Conservation (phyloP, 2,329 filamentous ascomycete species). For the Ophiocordyceps camponoti-floridani region DNA sequence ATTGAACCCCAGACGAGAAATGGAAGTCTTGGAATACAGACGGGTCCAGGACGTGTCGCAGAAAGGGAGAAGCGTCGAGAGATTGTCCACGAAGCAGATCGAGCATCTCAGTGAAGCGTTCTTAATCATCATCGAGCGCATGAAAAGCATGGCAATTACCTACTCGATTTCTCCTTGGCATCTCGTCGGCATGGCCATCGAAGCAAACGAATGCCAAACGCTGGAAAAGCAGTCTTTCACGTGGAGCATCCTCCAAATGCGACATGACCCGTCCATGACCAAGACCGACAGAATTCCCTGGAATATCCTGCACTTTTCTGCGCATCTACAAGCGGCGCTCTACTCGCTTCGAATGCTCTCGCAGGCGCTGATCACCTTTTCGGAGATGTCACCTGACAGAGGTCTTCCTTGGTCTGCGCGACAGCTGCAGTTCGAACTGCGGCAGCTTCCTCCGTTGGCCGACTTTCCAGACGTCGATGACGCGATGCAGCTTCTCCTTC, state of each 20-base stretch:
- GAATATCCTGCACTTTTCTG: constrained; percentile 41
- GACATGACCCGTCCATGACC: not conserved
- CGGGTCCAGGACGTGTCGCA: constrained; percentile 13
- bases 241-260: constrained; percentile 7
- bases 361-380: constrained; percentile 11
- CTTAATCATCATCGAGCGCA: constrained; percentile 4
- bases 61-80: constrained; percentile 9
- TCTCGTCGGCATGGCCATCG: constrained; percentile 10
- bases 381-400: not conserved
- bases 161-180: constrained; percentile 7
- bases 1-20: constrained; percentile 4
- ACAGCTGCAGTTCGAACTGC: constrained; percentile 7
- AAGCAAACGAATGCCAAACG: constrained; percentile 12
- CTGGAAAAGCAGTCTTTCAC: constrained; percentile 10
- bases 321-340: constrained; percentile 39
- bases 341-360: constrained; percentile 42
- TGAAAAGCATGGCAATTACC: constrained; percentile 1
- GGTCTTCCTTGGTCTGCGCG: not conserved
- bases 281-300: constrained; percentile 17
- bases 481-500: constrained; percentile 6
- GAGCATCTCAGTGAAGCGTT: constrained; percentile 6
- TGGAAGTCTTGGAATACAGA: constrained; percentile 17
- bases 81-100: constrained; percentile 4
- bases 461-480: constrained; percentile 8
- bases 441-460: constrained; percentile 8